phyloP scores from a whole-genome alignment of 129 eudicot genomes.

The Silybum marianum region DNA sequence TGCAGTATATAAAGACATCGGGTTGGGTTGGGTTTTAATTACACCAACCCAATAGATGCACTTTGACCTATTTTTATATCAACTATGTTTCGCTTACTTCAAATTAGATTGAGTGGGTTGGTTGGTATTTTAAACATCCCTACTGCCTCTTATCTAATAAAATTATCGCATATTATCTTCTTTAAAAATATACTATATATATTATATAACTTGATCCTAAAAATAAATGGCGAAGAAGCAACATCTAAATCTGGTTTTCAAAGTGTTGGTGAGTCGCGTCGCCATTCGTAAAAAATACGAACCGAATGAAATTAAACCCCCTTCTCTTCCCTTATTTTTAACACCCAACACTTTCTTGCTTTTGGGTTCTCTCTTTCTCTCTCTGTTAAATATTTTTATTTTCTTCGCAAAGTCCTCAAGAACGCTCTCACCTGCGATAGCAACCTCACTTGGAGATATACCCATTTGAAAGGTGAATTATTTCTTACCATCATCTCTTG shows the following conservation, averaged over 20 bases:
- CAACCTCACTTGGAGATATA: slow-evolving; percentile 18
- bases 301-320: background rate
- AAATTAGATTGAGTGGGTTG: too few species aligned
- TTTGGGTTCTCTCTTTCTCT: slow-evolving; percentile 13
- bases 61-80: too few species aligned
- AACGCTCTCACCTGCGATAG: slow-evolving; percentile 19
- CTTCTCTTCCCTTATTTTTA: background rate
- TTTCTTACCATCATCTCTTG: slow-evolving; percentile 19
- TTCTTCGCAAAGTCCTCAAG: slow-evolving; percentile 21
- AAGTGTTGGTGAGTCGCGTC: background rate
- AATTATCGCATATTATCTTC: too few species aligned
- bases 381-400: background rate
- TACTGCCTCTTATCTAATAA: too few species aligned
- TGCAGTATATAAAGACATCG: too few species aligned
- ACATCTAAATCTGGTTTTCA: background rate
- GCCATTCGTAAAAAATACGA: too few species aligned
- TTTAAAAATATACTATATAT: too few species aligned
- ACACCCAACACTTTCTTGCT: background rate
- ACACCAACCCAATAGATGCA: too few species aligned
- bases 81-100: too few species aligned
- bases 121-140: too few species aligned
- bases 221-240: background rate
- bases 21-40: too few species aligned
- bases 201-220: background rate
- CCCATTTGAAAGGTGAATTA: slow-evolving; percentile 24